Evolutionary conservation across 2,329 filamentous ascomycete genomes (phyloP).

Genomic region (Colletotrichum sp.): DNA sequence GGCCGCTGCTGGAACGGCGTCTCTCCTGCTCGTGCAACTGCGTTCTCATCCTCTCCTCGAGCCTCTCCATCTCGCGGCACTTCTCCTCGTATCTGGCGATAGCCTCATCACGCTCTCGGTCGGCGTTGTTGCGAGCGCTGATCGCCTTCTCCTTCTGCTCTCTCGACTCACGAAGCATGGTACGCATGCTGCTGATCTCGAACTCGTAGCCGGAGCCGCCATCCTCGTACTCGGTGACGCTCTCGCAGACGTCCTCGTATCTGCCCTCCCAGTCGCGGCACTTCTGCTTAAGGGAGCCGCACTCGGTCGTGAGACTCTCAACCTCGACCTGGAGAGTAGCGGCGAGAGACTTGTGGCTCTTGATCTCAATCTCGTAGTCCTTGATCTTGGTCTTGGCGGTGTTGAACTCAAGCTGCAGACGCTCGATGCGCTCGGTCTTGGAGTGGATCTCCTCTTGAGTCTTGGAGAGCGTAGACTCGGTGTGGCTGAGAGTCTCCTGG

Average conservation of each 20-base stretch:
- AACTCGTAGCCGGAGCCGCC: conserved; percentile 6
- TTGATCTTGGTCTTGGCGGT: not conserved
- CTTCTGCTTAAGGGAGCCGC: not conserved
- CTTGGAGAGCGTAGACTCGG: not conserved
- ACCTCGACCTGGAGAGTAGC: conserved; percentile 1
- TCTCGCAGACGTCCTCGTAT: conserved; percentile 14
- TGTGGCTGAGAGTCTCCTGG: conserved; percentile 4
- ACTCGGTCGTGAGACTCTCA: not conserved
- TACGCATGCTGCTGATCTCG: conserved; percentile 9
- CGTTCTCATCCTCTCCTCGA: conserved; percentile 5
- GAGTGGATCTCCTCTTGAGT: not conserved
- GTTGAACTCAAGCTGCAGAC: not conserved
- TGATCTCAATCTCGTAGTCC: not conserved
- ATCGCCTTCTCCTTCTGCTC: conserved; percentile 18
- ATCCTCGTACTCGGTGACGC: conserved; percentile 15
- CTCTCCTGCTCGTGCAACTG: conserved; percentile 3
- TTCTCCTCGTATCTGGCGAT: not conserved
- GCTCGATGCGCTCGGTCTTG: conserved; percentile 9
- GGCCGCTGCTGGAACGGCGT: not conserved
- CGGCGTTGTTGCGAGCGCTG: conserved; percentile 3
- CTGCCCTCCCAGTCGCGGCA: conserved; percentile 11
- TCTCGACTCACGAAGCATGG: conserved; percentile 6
- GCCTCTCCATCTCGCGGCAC: conserved; percentile 14
- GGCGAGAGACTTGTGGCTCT: not conserved
- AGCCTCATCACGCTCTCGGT: conserved; percentile 9